Evolutionary conservation across 1,284 basidiomycete genomes (phyloP).

Genomic region (Wolfiporia cocos): DNA sequence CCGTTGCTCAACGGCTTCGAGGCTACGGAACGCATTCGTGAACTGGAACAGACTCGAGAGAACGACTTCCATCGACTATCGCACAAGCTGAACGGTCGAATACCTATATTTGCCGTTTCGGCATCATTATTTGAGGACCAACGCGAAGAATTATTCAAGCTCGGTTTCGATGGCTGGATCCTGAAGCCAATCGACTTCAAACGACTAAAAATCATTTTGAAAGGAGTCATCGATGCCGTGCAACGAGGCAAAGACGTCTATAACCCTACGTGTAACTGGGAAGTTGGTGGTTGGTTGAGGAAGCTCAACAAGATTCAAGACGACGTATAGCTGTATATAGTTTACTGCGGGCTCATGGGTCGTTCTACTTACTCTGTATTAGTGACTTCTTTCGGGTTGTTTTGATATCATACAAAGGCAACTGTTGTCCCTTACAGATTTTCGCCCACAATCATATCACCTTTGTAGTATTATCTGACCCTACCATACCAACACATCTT

Average conservation of each 20-base stretch:
- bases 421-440: constrained; percentile 1
- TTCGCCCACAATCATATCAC: not conserved
- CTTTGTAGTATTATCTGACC: constrained; percentile 5
- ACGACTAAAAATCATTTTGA: constrained; percentile 54
- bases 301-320: constrained; percentile 3
- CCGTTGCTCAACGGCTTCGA: constrained; percentile 78
- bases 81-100: constrained; percentile 57
- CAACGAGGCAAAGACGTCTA: constrained; percentile 58
- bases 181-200: constrained; percentile 82
- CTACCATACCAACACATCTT: constrained; percentile 4
- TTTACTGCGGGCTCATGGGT: not conserved
- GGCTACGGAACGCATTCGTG: constrained; percentile 64
- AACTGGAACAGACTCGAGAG: constrained; percentile 38
- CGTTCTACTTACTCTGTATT: not conserved
- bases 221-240: constrained; percentile 48
- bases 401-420: constrained; percentile 2
- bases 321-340: not conserved
- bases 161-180: constrained; percentile 84
- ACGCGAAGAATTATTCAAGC: constrained; percentile 47
- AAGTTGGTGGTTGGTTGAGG: constrained; percentile 62
- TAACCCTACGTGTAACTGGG: constrained; percentile 56
- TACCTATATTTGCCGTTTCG: constrained; percentile 83
- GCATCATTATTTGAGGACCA: constrained; percentile 69
- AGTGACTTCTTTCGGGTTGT: not conserved
- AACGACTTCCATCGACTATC: constrained; percentile 29